Conservation (phyloP, 192 early-diverging fungal genomes). For the Coemansia sp. region DNA sequence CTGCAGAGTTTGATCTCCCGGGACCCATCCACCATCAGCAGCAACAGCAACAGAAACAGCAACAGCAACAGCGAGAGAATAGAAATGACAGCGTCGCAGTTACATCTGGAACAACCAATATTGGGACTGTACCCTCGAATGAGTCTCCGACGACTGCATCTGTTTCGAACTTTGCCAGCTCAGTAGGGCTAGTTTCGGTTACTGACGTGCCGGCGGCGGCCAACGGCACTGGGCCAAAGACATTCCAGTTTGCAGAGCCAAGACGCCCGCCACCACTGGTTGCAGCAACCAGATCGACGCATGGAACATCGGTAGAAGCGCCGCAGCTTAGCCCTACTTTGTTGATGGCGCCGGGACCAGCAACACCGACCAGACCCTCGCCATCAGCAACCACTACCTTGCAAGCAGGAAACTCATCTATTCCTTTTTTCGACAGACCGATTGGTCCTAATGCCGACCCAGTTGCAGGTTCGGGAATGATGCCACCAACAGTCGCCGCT, state of each 20-base stretch:
- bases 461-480: not conserved
- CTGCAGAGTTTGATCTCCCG: slow-evolving; percentile 42
- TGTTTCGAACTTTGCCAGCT: slow-evolving; percentile 28
- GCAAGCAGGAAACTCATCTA: slow-evolving; percentile 11
- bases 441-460: not conserved
- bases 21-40: slow-evolving; percentile 12
- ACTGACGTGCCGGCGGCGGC: not conserved
- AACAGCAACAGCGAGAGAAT: not conserved
- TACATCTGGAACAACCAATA: not conserved
- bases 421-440: not conserved
- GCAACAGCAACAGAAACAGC: not conserved
- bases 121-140: not conserved
- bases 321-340: slow-evolving; percentile 10
- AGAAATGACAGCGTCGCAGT: not conserved
- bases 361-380: slow-evolving; percentile 14
- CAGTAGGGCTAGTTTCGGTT: slow-evolving; percentile 4
- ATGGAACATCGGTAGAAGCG: slow-evolving; percentile 12
- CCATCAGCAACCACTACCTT: slow-evolving; percentile 11
- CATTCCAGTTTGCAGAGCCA: slow-evolving; percentile 23
- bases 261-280: slow-evolving; percentile 48
- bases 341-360: not conserved
- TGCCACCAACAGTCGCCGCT: not conserved
- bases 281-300: slow-evolving; percentile 33
- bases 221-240: not conserved
- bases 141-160: slow-evolving; percentile 19